Conservation (phyloP, 345 rosid genomes). For the Eucalyptus marginata region DNA sequence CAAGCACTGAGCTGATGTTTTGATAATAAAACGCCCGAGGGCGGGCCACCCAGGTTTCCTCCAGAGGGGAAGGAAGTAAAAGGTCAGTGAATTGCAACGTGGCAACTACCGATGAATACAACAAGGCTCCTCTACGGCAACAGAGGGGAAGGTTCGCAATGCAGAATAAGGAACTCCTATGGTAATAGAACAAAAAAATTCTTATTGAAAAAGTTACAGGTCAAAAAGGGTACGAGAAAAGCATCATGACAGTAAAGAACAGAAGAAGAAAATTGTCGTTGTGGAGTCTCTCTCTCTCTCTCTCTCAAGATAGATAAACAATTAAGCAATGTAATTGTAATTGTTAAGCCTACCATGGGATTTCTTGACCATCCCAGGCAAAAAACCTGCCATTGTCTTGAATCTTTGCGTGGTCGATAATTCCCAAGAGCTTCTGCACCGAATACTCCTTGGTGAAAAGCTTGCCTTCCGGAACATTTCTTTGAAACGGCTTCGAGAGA, state of each 20-base stretch:
- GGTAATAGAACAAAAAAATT: background rate
- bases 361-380: conserved; percentile 95
- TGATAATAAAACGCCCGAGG: background rate
- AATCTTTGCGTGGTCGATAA: conserved; percentile 48
- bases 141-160: background rate
- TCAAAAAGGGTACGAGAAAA: background rate
- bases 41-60: background rate
- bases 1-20: background rate
- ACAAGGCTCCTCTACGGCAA: background rate
- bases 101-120: background rate
- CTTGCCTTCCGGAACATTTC: conserved; percentile 71
- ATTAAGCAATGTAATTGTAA: background rate
- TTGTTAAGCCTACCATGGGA: conserved; percentile 43
- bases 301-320: background rate
- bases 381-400: conserved; percentile 81
- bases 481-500: conserved; percentile 78
- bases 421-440: conserved; percentile 55
- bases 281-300: background rate
- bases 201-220: background rate
- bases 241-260: background rate
- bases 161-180: background rate
- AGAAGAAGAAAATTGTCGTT: background rate
- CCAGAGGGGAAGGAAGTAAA: background rate
- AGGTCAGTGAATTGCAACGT: background rate
- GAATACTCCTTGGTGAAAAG: conserved; percentile 80